phyloP scores from a whole-genome alignment of 2,329 filamentous ascomycete species.

The Ophiostoma piceae region DNA sequence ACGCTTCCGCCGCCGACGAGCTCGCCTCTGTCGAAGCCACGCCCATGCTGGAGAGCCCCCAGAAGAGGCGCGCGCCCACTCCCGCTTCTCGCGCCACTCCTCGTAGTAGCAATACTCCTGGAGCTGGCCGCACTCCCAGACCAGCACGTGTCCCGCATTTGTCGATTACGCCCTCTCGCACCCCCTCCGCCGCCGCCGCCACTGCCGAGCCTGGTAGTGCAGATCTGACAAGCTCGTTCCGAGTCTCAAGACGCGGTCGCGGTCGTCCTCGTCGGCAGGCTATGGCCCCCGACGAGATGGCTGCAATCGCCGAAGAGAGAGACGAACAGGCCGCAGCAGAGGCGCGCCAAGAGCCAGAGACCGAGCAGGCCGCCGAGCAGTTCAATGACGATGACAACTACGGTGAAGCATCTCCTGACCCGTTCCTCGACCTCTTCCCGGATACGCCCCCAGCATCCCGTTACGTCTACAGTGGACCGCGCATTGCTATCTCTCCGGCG shows the following conservation, averaged over 20 bases:
- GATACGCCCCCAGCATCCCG: not conserved
- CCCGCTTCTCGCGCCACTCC: conserved; percentile 7
- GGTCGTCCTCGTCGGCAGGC: conserved; percentile 33
- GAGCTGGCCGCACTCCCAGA: conserved; percentile 7
- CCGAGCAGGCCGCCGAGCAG: not conserved
- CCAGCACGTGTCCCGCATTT: not conserved
- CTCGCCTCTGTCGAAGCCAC: conserved; percentile 16
- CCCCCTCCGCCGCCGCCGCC: not conserved
- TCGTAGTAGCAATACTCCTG: conserved; percentile 4
- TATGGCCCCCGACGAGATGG: conserved; percentile 30
- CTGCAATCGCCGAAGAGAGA: conserved; percentile 29
- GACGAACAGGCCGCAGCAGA: conserved; percentile 12
- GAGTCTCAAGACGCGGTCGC: conserved; percentile 32
- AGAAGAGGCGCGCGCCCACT: conserved; percentile 16
- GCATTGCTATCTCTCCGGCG: conserved; percentile 19
- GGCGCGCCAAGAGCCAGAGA: not conserved
- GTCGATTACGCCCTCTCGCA: not conserved
- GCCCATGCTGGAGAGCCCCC: conserved; percentile 9
- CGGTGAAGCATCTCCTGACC: conserved; percentile 17
- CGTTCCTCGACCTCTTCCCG: conserved; percentile 5
- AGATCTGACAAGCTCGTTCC: conserved; percentile 25
- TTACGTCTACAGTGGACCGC: not conserved
- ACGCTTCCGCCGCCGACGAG: conserved; percentile 31
- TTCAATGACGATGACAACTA: not conserved
- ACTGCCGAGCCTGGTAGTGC: not conserved